Evolutionary conservation across 2,329 filamentous ascomycete species (phyloP), one percentile per base, ranked within the genome.

Genomic region (Massarina eburnea): DNA sequence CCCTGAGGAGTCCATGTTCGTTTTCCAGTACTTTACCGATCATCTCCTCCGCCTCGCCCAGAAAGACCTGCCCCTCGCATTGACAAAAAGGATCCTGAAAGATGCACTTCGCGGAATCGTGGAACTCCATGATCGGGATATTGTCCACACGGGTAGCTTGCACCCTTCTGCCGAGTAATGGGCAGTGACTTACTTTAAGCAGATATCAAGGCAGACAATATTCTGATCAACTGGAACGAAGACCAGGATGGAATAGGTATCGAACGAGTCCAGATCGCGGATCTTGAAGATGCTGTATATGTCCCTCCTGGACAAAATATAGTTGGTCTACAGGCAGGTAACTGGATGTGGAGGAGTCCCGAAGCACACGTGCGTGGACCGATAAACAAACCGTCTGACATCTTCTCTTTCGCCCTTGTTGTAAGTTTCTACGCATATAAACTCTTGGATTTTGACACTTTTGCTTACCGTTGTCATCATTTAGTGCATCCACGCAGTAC

Each of bases 401-500:
- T 74, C 3, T 75, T 75, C 55, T 74, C 72, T 26, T 64, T 74
- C 45, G 71, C 68, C 7, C 59, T 74, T 56, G 71, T 74, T 27
- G 68, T 71, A 63, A 53, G 66, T 67, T 49, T 20, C 35, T 10
- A 26, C 12, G 17, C 27, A 29, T 34, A 36, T 33, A 17, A 15
- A n/a, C 12, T 32, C 42, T 35, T 19, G 45, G 45, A 45, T 73
- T 34, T 22, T 33, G 8, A 20, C 7, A 19, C 27, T 44, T 15
- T 27, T 32, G 24, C 42, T 45, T 12, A 45, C 27, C 40, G 24
- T 36, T 19, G 26, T 8, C 15, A 67, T 37, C 67, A 72, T 38
- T n/a, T 26, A 49, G 71, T 75, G 71, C 52, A 75, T 78, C 38
- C 77, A 73, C 49, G 70, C 73, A 8, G 58, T 75, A 41, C 58